phyloP scores from a whole-genome alignment of 306 rosid species.

The Cicer yamashitae region DNA sequence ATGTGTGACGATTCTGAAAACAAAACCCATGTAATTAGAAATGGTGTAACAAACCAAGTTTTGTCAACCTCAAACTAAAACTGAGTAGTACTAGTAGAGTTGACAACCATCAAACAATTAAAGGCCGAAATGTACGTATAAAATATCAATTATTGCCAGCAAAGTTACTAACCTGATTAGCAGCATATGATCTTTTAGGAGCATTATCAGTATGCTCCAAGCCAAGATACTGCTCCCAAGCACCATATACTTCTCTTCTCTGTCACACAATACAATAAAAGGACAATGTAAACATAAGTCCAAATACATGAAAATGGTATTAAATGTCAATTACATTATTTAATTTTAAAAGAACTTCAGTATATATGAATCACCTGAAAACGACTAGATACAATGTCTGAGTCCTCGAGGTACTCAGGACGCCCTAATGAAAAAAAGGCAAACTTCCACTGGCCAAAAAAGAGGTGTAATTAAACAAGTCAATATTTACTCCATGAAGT shows the following conservation, averaged over 20 bases:
- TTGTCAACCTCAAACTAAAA: conserved; percentile 17
- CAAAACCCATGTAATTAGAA: conserved; percentile 42
- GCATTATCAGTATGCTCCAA: conserved; percentile 91
- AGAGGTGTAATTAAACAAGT: conserved; percentile 21
- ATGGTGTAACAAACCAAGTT: conserved; percentile 18
- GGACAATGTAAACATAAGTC: conserved; percentile 24
- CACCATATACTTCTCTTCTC: conserved; percentile 96
- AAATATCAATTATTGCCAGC: conserved; percentile 8
- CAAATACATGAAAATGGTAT: conserved; percentile 9
- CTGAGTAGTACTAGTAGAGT: not conserved
- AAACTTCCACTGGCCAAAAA: conserved; percentile 79
- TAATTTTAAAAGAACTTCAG: too few relatives aligned
- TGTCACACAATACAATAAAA: conserved; percentile 42
- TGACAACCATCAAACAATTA: conserved; percentile 15
- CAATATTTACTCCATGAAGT: conserved; percentile 9
- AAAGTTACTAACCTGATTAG: conserved; percentile 66
- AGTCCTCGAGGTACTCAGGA: conserved; percentile 88
- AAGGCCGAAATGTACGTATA: conserved; percentile 9
- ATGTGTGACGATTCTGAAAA: conserved; percentile 86
- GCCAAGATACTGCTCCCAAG: conserved; percentile 97
- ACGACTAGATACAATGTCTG: conserved; percentile 75
- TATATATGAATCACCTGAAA: conserved; percentile 67
- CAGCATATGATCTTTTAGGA: conserved; percentile 80
- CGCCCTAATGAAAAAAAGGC: conserved; percentile 89
- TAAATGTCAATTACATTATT: not conserved